Conservation (phyloP, 2,329 filamentous ascomycete species). For the Diaporthe sp. region DNA sequence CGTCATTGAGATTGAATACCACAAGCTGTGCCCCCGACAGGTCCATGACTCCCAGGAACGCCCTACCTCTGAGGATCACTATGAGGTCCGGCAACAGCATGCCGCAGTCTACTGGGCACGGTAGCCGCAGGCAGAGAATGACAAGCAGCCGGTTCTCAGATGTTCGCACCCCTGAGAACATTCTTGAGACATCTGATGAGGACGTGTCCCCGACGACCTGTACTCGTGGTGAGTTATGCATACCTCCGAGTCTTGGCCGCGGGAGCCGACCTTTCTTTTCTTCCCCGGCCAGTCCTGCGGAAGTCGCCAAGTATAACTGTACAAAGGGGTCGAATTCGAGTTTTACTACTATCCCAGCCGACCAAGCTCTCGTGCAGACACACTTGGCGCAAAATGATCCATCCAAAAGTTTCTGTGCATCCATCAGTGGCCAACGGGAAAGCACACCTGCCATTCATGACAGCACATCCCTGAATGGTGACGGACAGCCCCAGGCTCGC, state of each 20-base stretch:
- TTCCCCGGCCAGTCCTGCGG: background rate
- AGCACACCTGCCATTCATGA: too few species aligned
- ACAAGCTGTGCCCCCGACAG: background rate
- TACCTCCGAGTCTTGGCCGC: too few species aligned
- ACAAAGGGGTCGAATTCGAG: background rate
- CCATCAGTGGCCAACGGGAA: background rate
- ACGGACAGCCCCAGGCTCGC: background rate
- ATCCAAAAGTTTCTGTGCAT: background rate
- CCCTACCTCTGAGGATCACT: background rate
- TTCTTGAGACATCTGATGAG: slow-evolving; percentile 3
- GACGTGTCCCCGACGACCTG: background rate
- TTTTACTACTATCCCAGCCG: too few species aligned
- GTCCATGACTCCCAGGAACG: background rate
- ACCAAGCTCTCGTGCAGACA: background rate
- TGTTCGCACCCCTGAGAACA: slow-evolving; percentile 13
- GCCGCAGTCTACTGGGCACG: background rate
- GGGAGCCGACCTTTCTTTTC: background rate
- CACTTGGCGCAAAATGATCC: background rate
- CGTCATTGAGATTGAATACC: background rate
- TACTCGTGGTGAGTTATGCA: background rate
- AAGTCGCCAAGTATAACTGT: background rate
- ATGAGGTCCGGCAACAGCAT: background rate
- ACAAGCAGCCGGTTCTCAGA: slow-evolving; percentile 31
- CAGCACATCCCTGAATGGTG: too few species aligned
- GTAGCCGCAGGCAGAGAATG: slow-evolving; percentile 7